Conservation (phyloP, 257 asterid species). For the Solanum ossicruentum region DNA sequence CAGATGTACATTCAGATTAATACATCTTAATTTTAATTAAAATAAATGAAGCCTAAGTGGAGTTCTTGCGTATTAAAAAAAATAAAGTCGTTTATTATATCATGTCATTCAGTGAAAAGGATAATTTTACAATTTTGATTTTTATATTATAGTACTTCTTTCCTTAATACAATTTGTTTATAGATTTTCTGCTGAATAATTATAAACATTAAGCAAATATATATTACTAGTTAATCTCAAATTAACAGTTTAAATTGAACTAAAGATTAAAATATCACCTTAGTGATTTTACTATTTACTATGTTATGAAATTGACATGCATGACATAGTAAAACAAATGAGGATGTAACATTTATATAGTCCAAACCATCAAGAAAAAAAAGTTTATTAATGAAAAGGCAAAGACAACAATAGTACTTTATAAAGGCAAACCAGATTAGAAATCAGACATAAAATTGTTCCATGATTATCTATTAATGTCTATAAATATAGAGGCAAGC, state of each 20-base stretch:
- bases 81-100: not conserved
- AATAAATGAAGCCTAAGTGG: not conserved
- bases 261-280: not conserved
- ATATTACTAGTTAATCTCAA: not conserved
- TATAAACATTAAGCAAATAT: not conserved
- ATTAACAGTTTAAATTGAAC: not conserved
- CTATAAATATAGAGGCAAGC: conserved; percentile 14
- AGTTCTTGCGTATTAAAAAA: not conserved
- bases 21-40: too few relatives aligned
- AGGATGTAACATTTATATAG: not conserved
- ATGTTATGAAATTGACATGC: not conserved
- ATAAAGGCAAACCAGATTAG: conserved; percentile 7
- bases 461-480: conserved; percentile 17
- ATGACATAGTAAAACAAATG: not conserved
- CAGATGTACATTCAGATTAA: too few relatives aligned
- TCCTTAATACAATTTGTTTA: not conserved
- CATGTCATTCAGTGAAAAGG: not conserved
- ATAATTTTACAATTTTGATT: not conserved
- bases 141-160: not conserved
- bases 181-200: not conserved
- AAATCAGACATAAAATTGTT: not conserved
- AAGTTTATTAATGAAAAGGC: not conserved
- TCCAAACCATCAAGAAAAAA: not conserved
- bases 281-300: not conserved
- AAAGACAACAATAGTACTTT: not conserved